Conservation (phyloP, 192 early-diverging fungal species). For the Backusella liffmaniae region DNA sequence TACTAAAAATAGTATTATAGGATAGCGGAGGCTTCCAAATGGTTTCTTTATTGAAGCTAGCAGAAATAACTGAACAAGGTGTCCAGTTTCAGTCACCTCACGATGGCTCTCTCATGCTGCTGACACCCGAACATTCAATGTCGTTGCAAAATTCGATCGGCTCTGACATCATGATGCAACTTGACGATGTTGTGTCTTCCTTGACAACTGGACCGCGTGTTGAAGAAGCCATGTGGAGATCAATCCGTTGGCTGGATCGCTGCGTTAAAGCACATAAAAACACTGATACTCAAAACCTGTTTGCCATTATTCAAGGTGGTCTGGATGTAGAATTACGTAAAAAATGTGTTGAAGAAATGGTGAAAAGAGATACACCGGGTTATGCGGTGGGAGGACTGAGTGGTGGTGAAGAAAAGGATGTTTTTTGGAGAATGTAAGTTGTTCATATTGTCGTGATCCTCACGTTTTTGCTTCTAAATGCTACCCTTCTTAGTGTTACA, state of each 20-base stretch:
- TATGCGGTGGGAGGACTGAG: slow-evolving; percentile 86
- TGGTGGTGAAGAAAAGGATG: slow-evolving; percentile 85
- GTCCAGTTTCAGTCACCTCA: slow-evolving; percentile 85
- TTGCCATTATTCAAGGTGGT: slow-evolving; percentile 90
- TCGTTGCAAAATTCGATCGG: slow-evolving; percentile 84
- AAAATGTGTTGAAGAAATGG: slow-evolving; percentile 74
- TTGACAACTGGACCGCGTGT: slow-evolving; percentile 78
- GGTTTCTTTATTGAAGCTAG: slow-evolving; percentile 86
- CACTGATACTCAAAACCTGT: slow-evolving; percentile 75
- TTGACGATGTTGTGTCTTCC: slow-evolving; percentile 87
- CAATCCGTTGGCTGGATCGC: slow-evolving; percentile 85
- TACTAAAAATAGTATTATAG: neutral
- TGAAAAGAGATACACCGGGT: slow-evolving; percentile 75
- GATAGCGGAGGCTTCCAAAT: slow-evolving; percentile 89
- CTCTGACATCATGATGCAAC: slow-evolving; percentile 90
- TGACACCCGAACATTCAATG: slow-evolving; percentile 87
- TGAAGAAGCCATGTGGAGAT: slow-evolving; percentile 89
- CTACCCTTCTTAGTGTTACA: slow-evolving; percentile 42
- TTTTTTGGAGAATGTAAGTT: slow-evolving; percentile 76
- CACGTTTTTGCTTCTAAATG: neutral
- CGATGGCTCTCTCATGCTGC: slow-evolving; percentile 74
- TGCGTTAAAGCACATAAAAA: slow-evolving; percentile 72
- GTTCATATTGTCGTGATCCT: neutral
- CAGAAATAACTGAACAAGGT: slow-evolving; percentile 81
- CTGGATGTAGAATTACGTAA: slow-evolving; percentile 65